These are phyloP conservation scores for Hanseniaspora lindneri DNA, from an alignment of 805 yeast species.

Conservation along the genomic window DNA sequence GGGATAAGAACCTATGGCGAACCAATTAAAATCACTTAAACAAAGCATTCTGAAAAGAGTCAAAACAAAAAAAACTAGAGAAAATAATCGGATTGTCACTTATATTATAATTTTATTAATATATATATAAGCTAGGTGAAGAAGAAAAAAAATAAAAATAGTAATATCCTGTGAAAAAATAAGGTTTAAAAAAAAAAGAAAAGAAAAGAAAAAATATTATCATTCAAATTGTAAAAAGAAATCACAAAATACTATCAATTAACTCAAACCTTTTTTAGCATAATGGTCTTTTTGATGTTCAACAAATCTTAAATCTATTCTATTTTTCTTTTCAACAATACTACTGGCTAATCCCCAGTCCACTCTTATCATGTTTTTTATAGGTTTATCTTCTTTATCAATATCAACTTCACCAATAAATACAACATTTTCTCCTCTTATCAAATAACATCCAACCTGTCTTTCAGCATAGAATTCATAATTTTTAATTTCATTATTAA, in stretches of 20 bases:
- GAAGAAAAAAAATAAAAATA: neutral
- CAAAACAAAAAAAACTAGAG: too few species aligned
- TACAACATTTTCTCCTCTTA: slow-evolving; percentile 93
- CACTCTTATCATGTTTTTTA: slow-evolving; percentile 44
- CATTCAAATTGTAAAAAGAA: neutral
- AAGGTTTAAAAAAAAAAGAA: neutral
- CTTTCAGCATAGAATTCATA: slow-evolving; percentile 49
- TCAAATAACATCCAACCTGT: slow-evolving; percentile 68
- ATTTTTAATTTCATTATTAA: neutral
- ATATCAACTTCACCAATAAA: slow-evolving; percentile 89
- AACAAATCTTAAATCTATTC: slow-evolving; percentile 32
- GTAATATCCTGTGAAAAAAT: slow-evolving; percentile 31
- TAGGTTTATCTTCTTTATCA: slow-evolving; percentile 65
- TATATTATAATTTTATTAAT: too few species aligned
- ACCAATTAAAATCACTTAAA: too few species aligned
- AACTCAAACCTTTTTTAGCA: slow-evolving; percentile 44
- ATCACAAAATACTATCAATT: slow-evolving; percentile 17
- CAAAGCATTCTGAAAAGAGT: too few species aligned
- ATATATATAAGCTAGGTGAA: too few species aligned
- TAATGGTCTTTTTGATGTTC: slow-evolving; percentile 37
- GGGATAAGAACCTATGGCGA: too few species aligned
- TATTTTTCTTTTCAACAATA: slow-evolving; percentile 28
- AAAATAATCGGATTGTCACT: too few species aligned
- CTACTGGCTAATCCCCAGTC: slow-evolving; percentile 51
- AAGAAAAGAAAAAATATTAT: neutral